Evolutionary conservation across 345 rosid species (phyloP).

Genomic region (Turnera subulata): DNA sequence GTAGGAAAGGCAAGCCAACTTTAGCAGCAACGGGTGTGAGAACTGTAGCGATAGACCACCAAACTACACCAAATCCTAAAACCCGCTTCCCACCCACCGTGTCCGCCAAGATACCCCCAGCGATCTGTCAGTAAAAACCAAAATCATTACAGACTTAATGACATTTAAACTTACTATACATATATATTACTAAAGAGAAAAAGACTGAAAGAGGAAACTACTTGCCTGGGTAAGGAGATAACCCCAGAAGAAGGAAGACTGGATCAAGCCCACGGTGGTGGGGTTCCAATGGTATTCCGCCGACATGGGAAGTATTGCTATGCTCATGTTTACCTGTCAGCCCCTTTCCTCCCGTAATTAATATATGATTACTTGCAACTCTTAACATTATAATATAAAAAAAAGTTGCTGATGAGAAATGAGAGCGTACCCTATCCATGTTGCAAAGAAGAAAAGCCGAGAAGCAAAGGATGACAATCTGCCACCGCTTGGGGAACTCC

Average conservation of each 20-base stretch:
- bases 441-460: constrained; percentile 86
- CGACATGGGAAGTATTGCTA: constrained; percentile 99
- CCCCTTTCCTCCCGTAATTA: constrained; percentile 18
- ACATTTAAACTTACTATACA: background rate
- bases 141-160: background rate
- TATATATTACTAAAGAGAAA: background rate
- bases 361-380: too few species aligned
- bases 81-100: constrained; percentile 83
- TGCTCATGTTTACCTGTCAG: constrained; percentile 94
- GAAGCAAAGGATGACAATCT: constrained; percentile 77
- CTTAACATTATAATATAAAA: background rate
- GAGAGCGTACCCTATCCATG: constrained; percentile 71
- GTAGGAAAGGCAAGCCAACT: constrained; percentile 80
- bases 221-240: constrained; percentile 88
- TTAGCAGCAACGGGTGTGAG: constrained; percentile 91
- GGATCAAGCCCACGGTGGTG: constrained; percentile 80
- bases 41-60: constrained; percentile 91
- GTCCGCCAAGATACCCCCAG: constrained; percentile 97
- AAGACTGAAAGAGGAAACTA: background rate
- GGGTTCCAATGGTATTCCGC: constrained; percentile 86
- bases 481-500: constrained; percentile 87
- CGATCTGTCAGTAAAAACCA: constrained; percentile 49
- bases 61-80: constrained; percentile 80
- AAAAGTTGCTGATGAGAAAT: background rate
- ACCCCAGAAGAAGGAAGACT: constrained; percentile 98